Evolutionary conservation across 2,329 filamentous ascomycete genomes (phyloP), one percentile per base, ranked within the genome.

Genomic region (Microsporum audouinii): DNA sequence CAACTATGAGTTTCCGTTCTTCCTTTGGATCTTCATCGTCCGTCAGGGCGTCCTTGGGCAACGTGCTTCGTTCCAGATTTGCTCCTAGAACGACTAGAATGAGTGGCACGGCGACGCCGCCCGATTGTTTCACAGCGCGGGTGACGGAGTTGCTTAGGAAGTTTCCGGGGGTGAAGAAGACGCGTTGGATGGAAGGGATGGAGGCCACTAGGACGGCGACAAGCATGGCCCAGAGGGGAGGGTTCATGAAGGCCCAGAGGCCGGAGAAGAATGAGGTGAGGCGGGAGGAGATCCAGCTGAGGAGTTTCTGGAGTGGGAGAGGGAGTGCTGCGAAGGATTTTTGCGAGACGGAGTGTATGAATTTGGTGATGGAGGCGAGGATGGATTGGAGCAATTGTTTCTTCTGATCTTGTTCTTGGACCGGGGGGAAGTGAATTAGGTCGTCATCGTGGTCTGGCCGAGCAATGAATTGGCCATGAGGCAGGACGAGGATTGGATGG

Each of bases 181-280:
- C 77, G 45, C 81, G 79, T 72, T 99, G 92, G 5, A 99, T 81
- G 0, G 78, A 71, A 0, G 94, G 94, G 4, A 96, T 83, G 0
- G 91, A 95, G 2, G 94, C 94, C 4, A 99, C 88, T 58, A 96
- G 76, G 53, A 97, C 86, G n/a, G 94, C 89, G 43, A 86, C 79
- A 38, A 97, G 78, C 94, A 99, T 97, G 34, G 94, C 91, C 91
- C 91, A 97, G 31, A 99, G 84, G 0, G 94, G 94, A 47, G 94
- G 92, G 75, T 97, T 97, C 92, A 99, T 97, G 73, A 96, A 96
- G 56, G 88, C 88, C 88, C 88, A 94, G 10, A 91, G 72, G 59
- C 91, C 91, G 57, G 75, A 76, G 66, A 83, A 75, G 67, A 89
- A 86, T 64, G 72, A 82, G 73, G 67, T 67, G 34, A 76, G 59